Base-by-base conservation (phyloP, 371 early-diverging fungal species). In the Mucor circinelloides region DNA sequence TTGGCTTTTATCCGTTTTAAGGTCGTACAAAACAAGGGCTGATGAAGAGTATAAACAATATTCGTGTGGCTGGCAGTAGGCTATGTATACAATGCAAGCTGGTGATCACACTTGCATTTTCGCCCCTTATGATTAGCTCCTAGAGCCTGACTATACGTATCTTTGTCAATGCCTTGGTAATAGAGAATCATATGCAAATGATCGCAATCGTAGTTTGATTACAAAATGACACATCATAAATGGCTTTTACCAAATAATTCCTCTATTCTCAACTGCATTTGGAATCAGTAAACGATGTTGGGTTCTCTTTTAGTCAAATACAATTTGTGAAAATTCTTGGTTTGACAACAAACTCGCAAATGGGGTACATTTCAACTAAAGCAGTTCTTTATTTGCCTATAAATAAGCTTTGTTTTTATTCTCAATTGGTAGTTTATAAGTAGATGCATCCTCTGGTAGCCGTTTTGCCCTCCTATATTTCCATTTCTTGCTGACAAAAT, bases 41-140 rank as follows among this genome's bases (percentile, higher is more conserved):
- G 52, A 52, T 27, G 6, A 50, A 25, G n/a, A n/a, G 12, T 15
- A 52, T 13, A 52, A 52, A 52, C 52, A 52, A 52, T 25, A 13
- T 52, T 52, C 52, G 52, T 52, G 52, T 52, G 52, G 52, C 52
- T 52, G 52, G 52, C 52, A 52, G 25, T 27, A 52, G 5, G 40
- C 40, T 40, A 8, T 40, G n/a, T 17, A 12, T 15, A 27, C 8
- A 13, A 52, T 27, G 52, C 52, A 52, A 27, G 3, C 27, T 52
- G 52, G 23, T 52, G 52, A 52, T 27, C 27, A 52, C 7, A 25
- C 25, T 48, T 52, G 52, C 52, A 52, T 52, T 13, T 13, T 15
- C 10, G 25, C 25, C n/a, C 21, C n/a, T 21, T 21, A 21, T 19
- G n/a, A 19, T 8, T 19, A 46, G 10, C 21, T 46, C 46, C 19